Evolutionary conservation across 441 rosid genomes (phyloP), one percentile per base, ranked within the genome.

Genomic region (Jatropha multifida): DNA sequence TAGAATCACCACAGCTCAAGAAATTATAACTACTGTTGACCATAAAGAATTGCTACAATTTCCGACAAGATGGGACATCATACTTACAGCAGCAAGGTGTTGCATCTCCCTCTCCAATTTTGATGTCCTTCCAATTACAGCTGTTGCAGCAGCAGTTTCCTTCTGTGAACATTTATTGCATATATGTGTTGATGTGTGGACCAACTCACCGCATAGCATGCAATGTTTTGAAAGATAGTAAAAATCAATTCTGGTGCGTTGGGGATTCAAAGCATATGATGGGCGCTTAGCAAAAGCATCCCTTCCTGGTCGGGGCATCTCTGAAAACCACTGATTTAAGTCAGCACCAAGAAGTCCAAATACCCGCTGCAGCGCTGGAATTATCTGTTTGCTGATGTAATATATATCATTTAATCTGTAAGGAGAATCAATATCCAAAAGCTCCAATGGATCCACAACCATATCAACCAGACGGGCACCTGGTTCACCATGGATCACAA

Each of bases 351-450:
- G 81, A 58, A 94, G 92, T 79, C 98, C 98, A 82, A 94, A 96
- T 17, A 90, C 90, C 70, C 98, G 83, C 69, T 92, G 98, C 84
- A 96, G 65, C 60, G 97, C 94, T 44, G 97, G 99, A 72, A 94
- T 96, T 80, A 96, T 96, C 87, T 96, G 98, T 84, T 94, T 96
- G 78, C 78, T 89, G 80, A 96, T 86, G 92, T 96, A 94, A 85
- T 96, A 96, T 55, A 87, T 68, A 80, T 91, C 97, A 82, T 96
- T 96, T 78, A 96, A 81, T 73, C 98, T 85, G 80, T 85, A 90
- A 15, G 94, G 94, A 38, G 98, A 90, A 78, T 90, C 86, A 2
- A 91, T 76, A 58, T 89, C 93, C 87, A 96, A 81, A 77, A 96
- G 91, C 48, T 89, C 92, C 86, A 90, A 71, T 38, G 98, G 98